Base-by-base conservation (phyloP, 2,329 filamentous ascomycete genomes). In the Capronia americana region DNA sequence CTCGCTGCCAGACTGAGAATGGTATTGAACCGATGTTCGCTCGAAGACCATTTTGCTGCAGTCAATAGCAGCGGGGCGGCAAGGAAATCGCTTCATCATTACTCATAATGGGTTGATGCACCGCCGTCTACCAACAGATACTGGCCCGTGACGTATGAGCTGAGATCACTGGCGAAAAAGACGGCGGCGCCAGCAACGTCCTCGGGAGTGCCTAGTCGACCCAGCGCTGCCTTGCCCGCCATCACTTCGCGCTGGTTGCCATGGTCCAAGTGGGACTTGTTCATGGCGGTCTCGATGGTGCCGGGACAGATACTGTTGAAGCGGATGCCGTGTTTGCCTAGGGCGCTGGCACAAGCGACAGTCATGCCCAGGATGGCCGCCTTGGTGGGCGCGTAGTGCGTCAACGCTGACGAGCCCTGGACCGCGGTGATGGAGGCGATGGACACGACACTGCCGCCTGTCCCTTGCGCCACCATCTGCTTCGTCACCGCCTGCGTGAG, bases 391-490 rank as follows among this genome's bases (percentile, higher is more conserved):
- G 59, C 48, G 59, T 62, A 62, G 59, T 62, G 59, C 30, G 59
- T 62, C 59, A 62, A 46, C 4, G 48, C 50, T 3, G 59, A 54
- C 32, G 59, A 62, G 48, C 59, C 59, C 23, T 55, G 59, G 34
- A 56, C 34, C 10, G 59, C 59, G 10, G 50, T 56, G 38, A 72
- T 67, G 23, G 69, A 70, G 24, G 60, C 65, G 32, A 71, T 58
- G 28, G 67, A 38, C 26, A 71, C 69, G 46, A 68, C 65, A 50
- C 65, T 70, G 30, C 65, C 65, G 14, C 62, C 56, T 0, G 83
- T 84, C 1, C 79, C 79, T 67, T 83, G 85, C 0, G 77, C 75
- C 32, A 85, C 82, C 80, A 86, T 85, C 32, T 81, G 79, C 63
- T 80, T 78, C 0, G 82, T 83, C 1, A 81, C 83, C 6, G 82